Base-by-base conservation (phyloP, 2,329 filamentous ascomycete species). In the Diaporthe citriasiana region DNA sequence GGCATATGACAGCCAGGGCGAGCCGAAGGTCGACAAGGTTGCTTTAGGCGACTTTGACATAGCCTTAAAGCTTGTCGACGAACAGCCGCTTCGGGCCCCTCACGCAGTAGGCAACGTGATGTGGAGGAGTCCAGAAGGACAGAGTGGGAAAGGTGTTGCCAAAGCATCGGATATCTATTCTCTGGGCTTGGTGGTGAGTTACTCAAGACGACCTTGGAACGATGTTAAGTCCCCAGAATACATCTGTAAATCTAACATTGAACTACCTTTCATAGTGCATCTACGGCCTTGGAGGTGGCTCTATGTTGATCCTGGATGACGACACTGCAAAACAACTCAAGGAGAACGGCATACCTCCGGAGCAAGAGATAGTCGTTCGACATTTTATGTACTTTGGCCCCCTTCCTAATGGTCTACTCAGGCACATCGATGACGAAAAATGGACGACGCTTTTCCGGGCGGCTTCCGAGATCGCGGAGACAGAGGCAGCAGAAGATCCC, bases 251-350 rank as follows among this genome's bases (percentile, higher is more conserved):
- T 22, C 53, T 35, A 0, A 56, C 9, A 35, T 22, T 35, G 7
- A 22, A 12, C 4, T 35, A 2, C 17, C 9, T 5, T 35, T 12
- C 30, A 56, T 17, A 56, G 53, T 56, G 27, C 17, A 56, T 56
- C 53, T 56, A 56, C 17, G 53, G 53, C 30, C 53, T 56, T 19
- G 53, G 53, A 56, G 53, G 53, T n/a, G 53, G 53, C 27, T 22
- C 53, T 2, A 35, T 56, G 53, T 56, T 56, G 53, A 35, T 56
- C 15, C 53, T 22, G 53, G 30, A 56, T 22, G 30, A 35, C n/a
- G 53, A 35, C 17, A 35, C 53, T 22, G 12, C n/a, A 22, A 33
- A 56, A 10, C 27, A 56, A 35, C 53, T 56, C 17, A 35, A 35
- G 1, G 53, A 56, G 8, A 35, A 56, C 1, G 15, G 53, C 53